Evolutionary conservation across 768 basidiomycete species (phyloP).

Genomic region (Boletus vinaceobasis): DNA sequence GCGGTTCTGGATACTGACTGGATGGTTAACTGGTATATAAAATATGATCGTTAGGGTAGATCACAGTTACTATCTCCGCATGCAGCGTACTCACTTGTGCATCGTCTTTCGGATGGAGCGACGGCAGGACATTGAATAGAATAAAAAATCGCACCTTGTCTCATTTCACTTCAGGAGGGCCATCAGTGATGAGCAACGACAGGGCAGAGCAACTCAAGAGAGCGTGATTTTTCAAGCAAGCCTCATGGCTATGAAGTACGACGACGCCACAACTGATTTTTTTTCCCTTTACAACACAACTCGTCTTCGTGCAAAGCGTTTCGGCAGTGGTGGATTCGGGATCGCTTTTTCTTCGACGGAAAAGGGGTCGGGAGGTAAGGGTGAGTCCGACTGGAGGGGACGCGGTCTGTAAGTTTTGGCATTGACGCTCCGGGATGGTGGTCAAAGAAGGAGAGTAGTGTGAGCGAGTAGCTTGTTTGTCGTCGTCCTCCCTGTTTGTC

Average conservation of each 20-base stretch:
- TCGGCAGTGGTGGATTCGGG: not conserved
- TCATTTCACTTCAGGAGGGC: not conserved
- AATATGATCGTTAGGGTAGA: not conserved
- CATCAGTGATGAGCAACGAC: not conserved
- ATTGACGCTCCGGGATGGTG: not conserved
- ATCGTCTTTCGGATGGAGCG: not conserved
- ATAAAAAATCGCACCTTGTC: not conserved
- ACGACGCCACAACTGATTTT: not conserved
- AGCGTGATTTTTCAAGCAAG: not conserved
- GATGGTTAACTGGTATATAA: not conserved
- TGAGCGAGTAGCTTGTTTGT: slow-evolving; percentile 14
- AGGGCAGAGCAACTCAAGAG: not conserved
- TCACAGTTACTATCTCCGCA: not conserved
- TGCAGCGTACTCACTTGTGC: not conserved
- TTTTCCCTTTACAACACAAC: not conserved
- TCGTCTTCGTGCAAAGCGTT: not conserved
- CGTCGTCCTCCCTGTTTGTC: slow-evolving; percentile 20
- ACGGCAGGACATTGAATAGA: not conserved
- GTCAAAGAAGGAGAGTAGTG: not conserved
- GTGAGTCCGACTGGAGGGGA: not conserved
- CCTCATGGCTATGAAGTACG: not conserved
- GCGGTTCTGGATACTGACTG: not conserved
- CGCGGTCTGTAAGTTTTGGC: not conserved
- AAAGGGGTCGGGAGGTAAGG: not conserved
- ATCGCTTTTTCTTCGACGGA: not conserved